Conservation (phyloP, 176 grass and related monocot species). For the Zoysia pacifica region DNA sequence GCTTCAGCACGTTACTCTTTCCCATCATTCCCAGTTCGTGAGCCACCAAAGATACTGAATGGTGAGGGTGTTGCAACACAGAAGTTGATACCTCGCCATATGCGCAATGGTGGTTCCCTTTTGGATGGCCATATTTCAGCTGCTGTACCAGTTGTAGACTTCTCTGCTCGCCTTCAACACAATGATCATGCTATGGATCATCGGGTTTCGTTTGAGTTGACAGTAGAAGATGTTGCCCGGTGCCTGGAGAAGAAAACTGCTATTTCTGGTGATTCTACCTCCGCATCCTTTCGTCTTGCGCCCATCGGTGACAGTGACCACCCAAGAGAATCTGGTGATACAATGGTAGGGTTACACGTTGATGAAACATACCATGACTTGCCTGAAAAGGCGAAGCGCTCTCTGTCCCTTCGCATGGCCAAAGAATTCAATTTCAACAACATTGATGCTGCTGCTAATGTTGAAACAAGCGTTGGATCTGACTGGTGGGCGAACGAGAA, state of each 20-base stretch:
- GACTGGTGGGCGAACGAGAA: constrained; percentile 88
- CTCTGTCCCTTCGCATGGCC: constrained; percentile 53
- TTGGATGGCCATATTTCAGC: constrained; percentile 74
- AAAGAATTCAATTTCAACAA: constrained; percentile 97
- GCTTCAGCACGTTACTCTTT: constrained; percentile 33
- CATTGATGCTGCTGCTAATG: constrained; percentile 32
- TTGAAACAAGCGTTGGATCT: constrained; percentile 52
- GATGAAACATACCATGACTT: constrained; percentile 78
- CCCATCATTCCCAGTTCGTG: constrained; percentile 56
- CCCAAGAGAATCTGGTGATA: constrained; percentile 42
- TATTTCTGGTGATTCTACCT: constrained; percentile 49
- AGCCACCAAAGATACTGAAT: constrained; percentile 72
- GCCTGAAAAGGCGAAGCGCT: constrained; percentile 72
- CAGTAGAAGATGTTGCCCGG: constrained; percentile 79
- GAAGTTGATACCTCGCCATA: constrained; percentile 70
- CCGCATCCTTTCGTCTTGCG: constrained; percentile 50
- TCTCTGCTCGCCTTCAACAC: constrained; percentile 50
- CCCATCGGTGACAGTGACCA: constrained; percentile 1
- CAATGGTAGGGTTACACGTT: constrained; percentile 41
- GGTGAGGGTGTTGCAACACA: constrained; percentile 62
- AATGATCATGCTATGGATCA: constrained; percentile 82
- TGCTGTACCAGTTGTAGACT: constrained; percentile 65
- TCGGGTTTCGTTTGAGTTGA: constrained; percentile 84
- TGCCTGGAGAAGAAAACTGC: constrained; percentile 82
- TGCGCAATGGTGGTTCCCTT: constrained; percentile 66